Evolutionary conservation across 176 grass and related monocot genomes (phyloP).

Genomic region (Triticum monococcum): DNA sequence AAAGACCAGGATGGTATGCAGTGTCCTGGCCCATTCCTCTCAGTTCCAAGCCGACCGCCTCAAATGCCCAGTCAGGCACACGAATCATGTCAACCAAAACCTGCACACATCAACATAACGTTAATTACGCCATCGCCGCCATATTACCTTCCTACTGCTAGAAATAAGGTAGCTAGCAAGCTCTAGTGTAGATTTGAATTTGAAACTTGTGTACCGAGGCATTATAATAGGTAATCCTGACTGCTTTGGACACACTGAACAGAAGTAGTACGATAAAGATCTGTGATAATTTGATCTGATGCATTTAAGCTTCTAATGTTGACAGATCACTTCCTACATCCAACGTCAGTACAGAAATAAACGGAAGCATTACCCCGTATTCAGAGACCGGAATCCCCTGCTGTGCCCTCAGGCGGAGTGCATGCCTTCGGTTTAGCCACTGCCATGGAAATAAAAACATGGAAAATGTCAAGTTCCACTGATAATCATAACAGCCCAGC

Average conservation of each 20-base stretch:
- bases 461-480: neutral
- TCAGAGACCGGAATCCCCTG: slow-evolving; percentile 96
- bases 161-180: too few relatives aligned
- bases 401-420: slow-evolving; percentile 74
- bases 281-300: too few relatives aligned
- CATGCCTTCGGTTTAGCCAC: slow-evolving; percentile 89
- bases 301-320: neutral
- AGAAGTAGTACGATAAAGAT: too few relatives aligned
- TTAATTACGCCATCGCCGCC: too few relatives aligned
- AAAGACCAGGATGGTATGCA: slow-evolving; percentile 94
- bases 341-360: neutral
- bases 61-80: slow-evolving; percentile 97
- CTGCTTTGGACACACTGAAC: too few relatives aligned
- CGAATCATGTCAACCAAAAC: slow-evolving; percentile 97
- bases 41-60: slow-evolving; percentile 86
- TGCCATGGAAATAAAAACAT: slow-evolving; percentile 36
- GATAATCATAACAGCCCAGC: neutral
- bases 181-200: neutral
- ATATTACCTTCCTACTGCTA: too few relatives aligned
- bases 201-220: too few relatives aligned
- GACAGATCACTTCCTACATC: neutral
- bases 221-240: too few relatives aligned
- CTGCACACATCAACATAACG: slow-evolving; percentile 25
- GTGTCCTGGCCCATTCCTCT: slow-evolving; percentile 96
- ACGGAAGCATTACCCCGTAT: slow-evolving; percentile 68